Base-by-base conservation (phyloP, 306 rosid genomes). In the Herpetospermum pedunculosum region DNA sequence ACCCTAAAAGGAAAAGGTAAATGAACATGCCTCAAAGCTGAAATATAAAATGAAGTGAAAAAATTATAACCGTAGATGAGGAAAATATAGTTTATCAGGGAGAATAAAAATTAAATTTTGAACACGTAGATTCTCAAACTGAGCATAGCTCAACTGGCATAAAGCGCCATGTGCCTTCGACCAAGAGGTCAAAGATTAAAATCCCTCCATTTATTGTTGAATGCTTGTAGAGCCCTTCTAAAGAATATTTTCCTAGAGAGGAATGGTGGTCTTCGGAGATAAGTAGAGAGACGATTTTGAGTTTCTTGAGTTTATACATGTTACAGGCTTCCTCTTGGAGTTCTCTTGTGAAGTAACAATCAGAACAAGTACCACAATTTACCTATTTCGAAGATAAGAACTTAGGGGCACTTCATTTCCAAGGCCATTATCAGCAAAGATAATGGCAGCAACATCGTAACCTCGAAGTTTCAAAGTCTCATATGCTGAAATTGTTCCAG, bases 401-500 rank as follows among this genome's bases (percentile, higher is more conserved):
- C 80, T 54, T 35, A 94, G 73, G 35, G 95, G 88, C 70, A 85
- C 90, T 87, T 94, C 98, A 70, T 94, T 94, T 37, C 79, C 75
- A 86, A 94, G 97, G 64, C 97, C 98, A 8, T 86, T 91, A 84
- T 94, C 96, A 63, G 84, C 96, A 28, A 94, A 72, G 79, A 91
- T 76, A 84, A 94, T 75, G 69, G 97, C 96, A 43, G 80, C 87
- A 78, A 91, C 84, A 75, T 94, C 97, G 71, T 89, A 91, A 64
- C 98, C 98, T 50, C 96, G 86, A 75, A 94, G 87, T 18, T 75
- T 89, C 87, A 94, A 86, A 76, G 82, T 87, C 82, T 94, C 98
- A 57, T 89, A 94, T 64, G 97, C 97, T 75, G 97, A 89, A 79
- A 94, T 88, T 64, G 98, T 91, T 77, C 90, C 96, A 68, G 98